These are phyloP conservation scores for Chalciporus chontae DNA, from an alignment of 768 basidiomycete species.

Conservation along the genomic window DNA sequence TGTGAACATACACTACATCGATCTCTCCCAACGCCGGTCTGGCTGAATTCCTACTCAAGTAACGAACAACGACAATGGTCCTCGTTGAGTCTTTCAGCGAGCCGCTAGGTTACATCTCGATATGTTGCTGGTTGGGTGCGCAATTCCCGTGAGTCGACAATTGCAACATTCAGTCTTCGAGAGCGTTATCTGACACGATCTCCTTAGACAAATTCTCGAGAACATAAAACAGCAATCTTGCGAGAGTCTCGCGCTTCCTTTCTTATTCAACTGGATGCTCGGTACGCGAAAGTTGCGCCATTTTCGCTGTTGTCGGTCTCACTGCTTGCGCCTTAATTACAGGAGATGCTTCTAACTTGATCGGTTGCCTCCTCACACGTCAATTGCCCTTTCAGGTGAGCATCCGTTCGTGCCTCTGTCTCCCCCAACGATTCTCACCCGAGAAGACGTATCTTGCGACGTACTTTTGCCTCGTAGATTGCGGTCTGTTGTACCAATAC, in stretches of 20 bases:
- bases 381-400: slow-evolving; percentile 93
- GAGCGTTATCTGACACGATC: slow-evolving; percentile 8
- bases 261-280: slow-evolving; percentile 89
- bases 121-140: slow-evolving; percentile 79
- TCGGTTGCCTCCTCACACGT: slow-evolving; percentile 88
- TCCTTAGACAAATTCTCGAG: slow-evolving; percentile 73
- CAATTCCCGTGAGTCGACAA: slow-evolving; percentile 74
- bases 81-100: slow-evolving; percentile 46
- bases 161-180: slow-evolving; percentile 1
- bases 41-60: background rate
- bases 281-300: slow-evolving; percentile 48
- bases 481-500: slow-evolving; percentile 73
- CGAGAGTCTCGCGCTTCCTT: slow-evolving; percentile 89
- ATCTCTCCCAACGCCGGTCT: slow-evolving; percentile 1
- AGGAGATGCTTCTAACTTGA: slow-evolving; percentile 91
- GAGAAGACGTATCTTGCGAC: slow-evolving; percentile 81
- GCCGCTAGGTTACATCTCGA: slow-evolving; percentile 65
- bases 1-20: slow-evolving; percentile 16
- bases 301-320: slow-evolving; percentile 4
- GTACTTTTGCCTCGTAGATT: slow-evolving; percentile 87
- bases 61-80: slow-evolving; percentile 12
- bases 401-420: background rate
- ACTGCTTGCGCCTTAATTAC: slow-evolving; percentile 6
- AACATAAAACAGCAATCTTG: slow-evolving; percentile 74
- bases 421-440: slow-evolving; percentile 7